Evolutionary conservation across 805 yeast genomes (phyloP).

Genomic region (Myxozyma kluyveri): DNA sequence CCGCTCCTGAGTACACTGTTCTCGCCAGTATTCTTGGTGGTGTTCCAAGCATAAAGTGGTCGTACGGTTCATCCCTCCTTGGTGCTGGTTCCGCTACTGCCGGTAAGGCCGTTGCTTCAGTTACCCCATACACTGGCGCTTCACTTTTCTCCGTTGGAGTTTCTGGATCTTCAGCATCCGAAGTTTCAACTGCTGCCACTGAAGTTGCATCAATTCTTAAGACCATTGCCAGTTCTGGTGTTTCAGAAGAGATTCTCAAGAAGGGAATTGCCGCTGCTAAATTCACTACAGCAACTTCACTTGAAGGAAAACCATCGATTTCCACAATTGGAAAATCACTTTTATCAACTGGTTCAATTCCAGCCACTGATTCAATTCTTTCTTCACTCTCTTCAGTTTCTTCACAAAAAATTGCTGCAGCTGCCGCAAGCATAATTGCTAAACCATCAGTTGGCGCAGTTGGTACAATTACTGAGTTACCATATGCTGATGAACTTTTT

Average conservation of each 20-base stretch:
- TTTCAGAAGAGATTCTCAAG: slow-evolving; percentile 42
- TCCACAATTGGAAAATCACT: slow-evolving; percentile 27
- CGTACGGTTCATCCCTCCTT: slow-evolving; percentile 50
- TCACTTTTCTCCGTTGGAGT: slow-evolving; percentile 74
- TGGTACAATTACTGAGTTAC: slow-evolving; percentile 83
- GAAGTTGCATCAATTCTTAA: slow-evolving; percentile 24
- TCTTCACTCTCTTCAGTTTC: slow-evolving; percentile 29
- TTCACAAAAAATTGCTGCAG: slow-evolving; percentile 39
- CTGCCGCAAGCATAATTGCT: slow-evolving; percentile 41
- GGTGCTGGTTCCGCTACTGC: slow-evolving; percentile 45
- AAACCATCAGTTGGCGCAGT: slow-evolving; percentile 83
- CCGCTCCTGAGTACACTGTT: slow-evolving; percentile 63
- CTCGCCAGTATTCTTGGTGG: slow-evolving; percentile 63
- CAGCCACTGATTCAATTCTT: slow-evolving; percentile 34
- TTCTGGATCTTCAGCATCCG: slow-evolving; percentile 55
- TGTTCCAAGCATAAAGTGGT: slow-evolving; percentile 53
- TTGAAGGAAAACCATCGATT: slow-evolving; percentile 29
- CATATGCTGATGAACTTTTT: slow-evolving; percentile 71
- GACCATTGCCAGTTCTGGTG: slow-evolving; percentile 27
- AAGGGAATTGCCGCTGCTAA: slow-evolving; percentile 56
- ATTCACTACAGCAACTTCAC: slow-evolving; percentile 54
- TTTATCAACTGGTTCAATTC: slow-evolving; percentile 43
- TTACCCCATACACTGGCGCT: slow-evolving; percentile 70
- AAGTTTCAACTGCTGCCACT: slow-evolving; percentile 60
- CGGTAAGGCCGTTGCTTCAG: slow-evolving; percentile 47